Conservation (phyloP, 148 eudicot species). For the Rhododendron simsii region DNA sequence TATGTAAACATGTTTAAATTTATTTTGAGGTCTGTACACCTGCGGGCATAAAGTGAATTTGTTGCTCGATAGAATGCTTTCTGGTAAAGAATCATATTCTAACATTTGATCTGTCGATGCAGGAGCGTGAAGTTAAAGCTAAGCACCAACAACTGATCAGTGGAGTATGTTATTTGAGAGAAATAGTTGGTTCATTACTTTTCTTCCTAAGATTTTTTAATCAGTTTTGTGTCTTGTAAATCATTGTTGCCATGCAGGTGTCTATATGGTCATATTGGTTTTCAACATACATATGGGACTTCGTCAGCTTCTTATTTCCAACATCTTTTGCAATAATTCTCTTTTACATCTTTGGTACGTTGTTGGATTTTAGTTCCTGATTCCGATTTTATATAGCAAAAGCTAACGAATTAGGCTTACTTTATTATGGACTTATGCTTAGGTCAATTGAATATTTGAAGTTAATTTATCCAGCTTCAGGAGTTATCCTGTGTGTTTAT, state of each 20-base stretch:
- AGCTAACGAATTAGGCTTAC: not conserved
- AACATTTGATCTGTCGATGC: constrained; percentile 22
- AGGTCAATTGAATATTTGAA: not conserved
- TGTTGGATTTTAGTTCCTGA: not conserved
- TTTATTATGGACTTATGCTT: not conserved
- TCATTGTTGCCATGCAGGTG: constrained; percentile 43
- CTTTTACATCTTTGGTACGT: constrained; percentile 81
- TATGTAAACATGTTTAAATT: not conserved
- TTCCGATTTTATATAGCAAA: not conserved
- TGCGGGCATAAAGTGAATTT: not conserved
- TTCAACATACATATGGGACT: constrained; percentile 90
- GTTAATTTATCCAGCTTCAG: not conserved
- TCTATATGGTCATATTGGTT: constrained; percentile 85
- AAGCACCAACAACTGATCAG: constrained; percentile 97
- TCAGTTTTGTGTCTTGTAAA: not conserved
- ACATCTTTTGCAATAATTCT: constrained; percentile 74
- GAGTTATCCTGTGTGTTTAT: not conserved
- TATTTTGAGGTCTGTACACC: not conserved
- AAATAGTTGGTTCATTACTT: not conserved
- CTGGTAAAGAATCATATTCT: not conserved
- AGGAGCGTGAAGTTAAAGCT: constrained; percentile 97
- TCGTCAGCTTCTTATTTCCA: constrained; percentile 91
- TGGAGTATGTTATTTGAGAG: constrained; percentile 52
- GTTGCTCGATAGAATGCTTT: not conserved
- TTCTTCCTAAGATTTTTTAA: not conserved